Base-by-base conservation (phyloP, 345 rosid species). In the Salix brachista region DNA sequence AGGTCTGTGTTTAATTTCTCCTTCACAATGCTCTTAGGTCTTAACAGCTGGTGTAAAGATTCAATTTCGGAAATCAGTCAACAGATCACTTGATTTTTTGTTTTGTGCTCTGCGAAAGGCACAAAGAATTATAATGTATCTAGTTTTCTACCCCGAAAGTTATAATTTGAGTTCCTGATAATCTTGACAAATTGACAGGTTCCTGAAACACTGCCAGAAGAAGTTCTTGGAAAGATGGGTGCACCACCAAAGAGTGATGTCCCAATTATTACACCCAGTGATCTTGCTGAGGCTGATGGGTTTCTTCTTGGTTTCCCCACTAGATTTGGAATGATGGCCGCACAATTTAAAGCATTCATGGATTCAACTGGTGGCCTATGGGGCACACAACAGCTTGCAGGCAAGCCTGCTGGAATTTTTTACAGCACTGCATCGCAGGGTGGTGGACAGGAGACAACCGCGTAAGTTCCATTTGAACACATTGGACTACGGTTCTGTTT, bases 371-470 rank as follows among this genome's bases (percentile, higher is more conserved):
- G 99, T 75, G 97, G 94, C 39, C 85, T 91, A 70, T 93, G 99
- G 99, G 90, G 97, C 78, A 85, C 99, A 70, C 98, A 91, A 54
- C 86, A 87, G 71, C 98, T 94, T 23, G 99, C 99, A 0, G 99
- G 99, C 71, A 95, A 91, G 78, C 97, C 99, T 71, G 99, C 99
- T 37, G 99, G 99, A 58, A 83, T 95, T 80, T 95, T 95, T 86
- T 93, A 83, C 83, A 93, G 99, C 89, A 95, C 99, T 36, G 99
- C 98, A 46, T 93, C 99, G 78, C 98, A 95, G 84, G 99, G 99
- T 16, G 99, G 99, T 30, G 99, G 99, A 52, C 99, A 95, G 78
- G 99, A 95, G 84, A 95, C 98, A 58, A 95, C 99, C 5, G 90
- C 99, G 98, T 95, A 81, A 89, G 94, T 79, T 70, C 60, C 70